A percentile compares a stretch with the other conserved stretches of the same genome.
Conservation (phyloP, 2,329 filamentous ascomycete genomes). For the Chaetomium sp. region DNA sequence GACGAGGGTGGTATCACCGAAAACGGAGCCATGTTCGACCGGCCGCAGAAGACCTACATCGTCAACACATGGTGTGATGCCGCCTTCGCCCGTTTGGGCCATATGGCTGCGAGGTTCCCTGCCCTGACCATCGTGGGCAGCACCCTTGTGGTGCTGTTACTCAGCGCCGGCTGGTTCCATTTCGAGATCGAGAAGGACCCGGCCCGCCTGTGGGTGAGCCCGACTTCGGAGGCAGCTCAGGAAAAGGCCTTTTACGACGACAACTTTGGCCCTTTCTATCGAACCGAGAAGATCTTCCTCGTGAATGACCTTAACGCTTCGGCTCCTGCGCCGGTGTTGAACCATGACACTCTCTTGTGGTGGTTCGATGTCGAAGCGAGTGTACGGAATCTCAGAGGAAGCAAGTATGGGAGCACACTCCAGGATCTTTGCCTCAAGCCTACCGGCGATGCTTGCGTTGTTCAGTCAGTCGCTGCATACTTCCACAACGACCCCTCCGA, state of each 20-base stretch:
- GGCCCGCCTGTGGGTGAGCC: slow-evolving; percentile 94
- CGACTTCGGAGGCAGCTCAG: slow-evolving; percentile 82
- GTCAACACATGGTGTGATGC: slow-evolving; percentile 82
- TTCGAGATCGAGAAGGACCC: slow-evolving; percentile 92
- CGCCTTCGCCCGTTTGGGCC: slow-evolving; percentile 78
- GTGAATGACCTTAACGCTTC: slow-evolving; percentile 77
- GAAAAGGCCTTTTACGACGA: slow-evolving; percentile 93
- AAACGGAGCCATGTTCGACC: slow-evolving; percentile 74
- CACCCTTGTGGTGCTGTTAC: slow-evolving; percentile 71
- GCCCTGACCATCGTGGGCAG: slow-evolving; percentile 77
- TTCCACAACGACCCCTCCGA: slow-evolving; percentile 69
- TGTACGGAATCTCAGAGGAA: slow-evolving; percentile 71
- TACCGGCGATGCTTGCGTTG: slow-evolving; percentile 81
- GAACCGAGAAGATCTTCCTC: slow-evolving; percentile 88
- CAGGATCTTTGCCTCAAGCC: slow-evolving; percentile 94
- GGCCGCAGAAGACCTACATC: slow-evolving; percentile 75
- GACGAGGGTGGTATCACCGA: slow-evolving; percentile 86
- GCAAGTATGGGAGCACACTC: slow-evolving; percentile 67
- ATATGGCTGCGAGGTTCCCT: slow-evolving; percentile 79
- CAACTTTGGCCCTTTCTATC: slow-evolving; percentile 94
- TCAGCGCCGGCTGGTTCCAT: slow-evolving; percentile 84
- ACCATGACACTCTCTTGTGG: slow-evolving; percentile 86
- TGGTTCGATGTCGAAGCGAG: slow-evolving; percentile 89
- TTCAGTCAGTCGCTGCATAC: slow-evolving; percentile 91
- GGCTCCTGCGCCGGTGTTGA: slow-evolving; percentile 74